These are phyloP conservation scores for Phylloporus gajari DNA, from an alignment of 1,284 basidiomycete species.

Conservation along the genomic window DNA sequence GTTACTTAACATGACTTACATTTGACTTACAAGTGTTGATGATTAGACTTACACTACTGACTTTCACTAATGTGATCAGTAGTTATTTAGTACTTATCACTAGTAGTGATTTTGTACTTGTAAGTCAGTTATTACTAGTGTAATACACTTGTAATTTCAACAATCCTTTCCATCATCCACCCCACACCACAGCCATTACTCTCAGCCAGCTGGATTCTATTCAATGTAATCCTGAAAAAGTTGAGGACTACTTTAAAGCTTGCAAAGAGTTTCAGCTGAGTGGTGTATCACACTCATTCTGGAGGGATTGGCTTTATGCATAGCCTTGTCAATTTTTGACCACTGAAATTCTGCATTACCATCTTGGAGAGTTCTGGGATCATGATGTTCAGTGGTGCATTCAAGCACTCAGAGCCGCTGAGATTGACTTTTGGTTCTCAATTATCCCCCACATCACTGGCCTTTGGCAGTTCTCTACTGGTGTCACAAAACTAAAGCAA, in stretches of 20 bases:
- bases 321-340: no score
- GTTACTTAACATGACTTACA: no score
- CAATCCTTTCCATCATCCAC: neutral
- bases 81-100: no score
- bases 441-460: neutral
- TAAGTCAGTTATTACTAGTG: no score
- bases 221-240: neutral
- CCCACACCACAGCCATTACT: neutral
- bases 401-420: neutral
- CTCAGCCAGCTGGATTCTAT: neutral
- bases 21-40: no score
- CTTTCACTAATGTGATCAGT: no score
- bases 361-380: neutral
- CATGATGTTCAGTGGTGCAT: neutral
- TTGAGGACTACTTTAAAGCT: neutral
- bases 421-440: neutral
- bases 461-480: neutral
- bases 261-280: no score
- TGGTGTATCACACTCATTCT: no score
- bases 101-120: no score
- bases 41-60: no score
- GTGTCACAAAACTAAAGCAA: neutral
- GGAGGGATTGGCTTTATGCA: no score
- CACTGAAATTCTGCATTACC: neutral
- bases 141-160: no score